Evolutionary conservation across 192 early-diverging fungal species (phyloP).

Genomic region (Podila minutissima): DNA sequence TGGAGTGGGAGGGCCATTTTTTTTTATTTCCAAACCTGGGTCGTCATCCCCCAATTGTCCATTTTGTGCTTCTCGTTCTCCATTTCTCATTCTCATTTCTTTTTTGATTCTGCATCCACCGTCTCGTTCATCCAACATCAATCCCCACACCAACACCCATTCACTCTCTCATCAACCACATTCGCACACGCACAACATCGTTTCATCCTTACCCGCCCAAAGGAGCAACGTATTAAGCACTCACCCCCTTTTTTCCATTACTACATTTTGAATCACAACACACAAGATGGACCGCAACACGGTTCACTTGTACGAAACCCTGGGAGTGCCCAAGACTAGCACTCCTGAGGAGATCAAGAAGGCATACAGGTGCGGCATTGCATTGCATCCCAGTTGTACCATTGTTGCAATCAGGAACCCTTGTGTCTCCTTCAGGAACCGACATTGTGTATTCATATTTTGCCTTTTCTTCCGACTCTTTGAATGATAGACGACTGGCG

Average conservation of each 20-base stretch:
- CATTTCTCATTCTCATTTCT: too few species aligned
- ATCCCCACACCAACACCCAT: too few species aligned
- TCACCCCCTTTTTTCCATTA: neutral
- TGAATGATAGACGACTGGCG: conserved; percentile 54
- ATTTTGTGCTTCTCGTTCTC: too few species aligned
- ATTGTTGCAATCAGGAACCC: neutral
- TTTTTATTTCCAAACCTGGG: too few species aligned
- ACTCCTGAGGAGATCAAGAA: conserved; percentile 70
- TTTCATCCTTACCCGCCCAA: too few species aligned
- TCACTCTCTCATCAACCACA: too few species aligned
- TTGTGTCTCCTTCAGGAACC: neutral
- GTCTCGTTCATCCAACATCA: too few species aligned
- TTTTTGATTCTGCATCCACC: too few species aligned
- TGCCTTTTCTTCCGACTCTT: neutral
- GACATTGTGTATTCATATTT: neutral
- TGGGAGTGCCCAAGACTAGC: conserved; percentile 59
- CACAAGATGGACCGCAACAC: conserved; percentile 64
- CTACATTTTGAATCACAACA: neutral
- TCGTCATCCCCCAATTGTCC: too few species aligned
- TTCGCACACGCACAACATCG: too few species aligned
- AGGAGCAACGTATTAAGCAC: too few species aligned
- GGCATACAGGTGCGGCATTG: conserved; percentile 44
- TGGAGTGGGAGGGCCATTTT: too few species aligned
- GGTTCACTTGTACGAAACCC: conserved; percentile 59
- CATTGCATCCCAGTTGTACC: neutral